Conservation (phyloP, 2,329 filamentous ascomycete genomes). For the Paraphoma sp. region DNA sequence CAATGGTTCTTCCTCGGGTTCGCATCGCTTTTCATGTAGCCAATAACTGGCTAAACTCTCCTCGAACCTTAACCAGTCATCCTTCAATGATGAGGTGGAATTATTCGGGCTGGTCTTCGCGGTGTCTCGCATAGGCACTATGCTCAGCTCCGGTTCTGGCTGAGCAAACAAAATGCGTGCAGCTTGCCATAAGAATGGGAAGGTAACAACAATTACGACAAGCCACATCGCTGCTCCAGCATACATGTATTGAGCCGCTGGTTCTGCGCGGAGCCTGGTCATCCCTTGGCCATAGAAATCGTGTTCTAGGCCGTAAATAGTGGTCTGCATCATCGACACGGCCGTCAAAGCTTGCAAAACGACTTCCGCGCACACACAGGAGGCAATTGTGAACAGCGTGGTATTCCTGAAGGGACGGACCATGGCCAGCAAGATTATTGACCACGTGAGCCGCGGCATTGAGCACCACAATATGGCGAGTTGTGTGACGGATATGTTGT, state of each 20-base stretch:
- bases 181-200: constrained; percentile 5
- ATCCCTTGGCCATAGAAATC: constrained; percentile 31
- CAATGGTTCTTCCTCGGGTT: constrained; percentile 12
- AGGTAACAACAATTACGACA: constrained; percentile 11
- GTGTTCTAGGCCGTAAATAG: constrained; percentile 36
- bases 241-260: constrained; percentile 37
- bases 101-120: background rate
- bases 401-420: constrained; percentile 14
- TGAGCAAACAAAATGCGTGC: background rate
- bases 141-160: background rate
- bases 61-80: constrained; percentile 5
- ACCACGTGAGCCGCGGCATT: constrained; percentile 38
- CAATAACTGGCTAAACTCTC: constrained; percentile 9
- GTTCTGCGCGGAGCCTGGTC: constrained; percentile 11
- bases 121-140: no score
- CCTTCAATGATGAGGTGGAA: background rate
- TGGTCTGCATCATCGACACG: constrained; percentile 30
- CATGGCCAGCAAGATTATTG: constrained; percentile 20
- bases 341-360: constrained; percentile 32
- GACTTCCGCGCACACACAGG: constrained; percentile 32
- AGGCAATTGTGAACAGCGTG: constrained; percentile 13
- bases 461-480: constrained; percentile 42
- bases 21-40: constrained; percentile 5
- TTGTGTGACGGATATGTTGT: constrained; percentile 24
- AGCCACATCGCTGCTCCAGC: constrained; percentile 38